Conservation (phyloP, 1,284 basidiomycete species). For the Chalciporus sp. region DNA sequence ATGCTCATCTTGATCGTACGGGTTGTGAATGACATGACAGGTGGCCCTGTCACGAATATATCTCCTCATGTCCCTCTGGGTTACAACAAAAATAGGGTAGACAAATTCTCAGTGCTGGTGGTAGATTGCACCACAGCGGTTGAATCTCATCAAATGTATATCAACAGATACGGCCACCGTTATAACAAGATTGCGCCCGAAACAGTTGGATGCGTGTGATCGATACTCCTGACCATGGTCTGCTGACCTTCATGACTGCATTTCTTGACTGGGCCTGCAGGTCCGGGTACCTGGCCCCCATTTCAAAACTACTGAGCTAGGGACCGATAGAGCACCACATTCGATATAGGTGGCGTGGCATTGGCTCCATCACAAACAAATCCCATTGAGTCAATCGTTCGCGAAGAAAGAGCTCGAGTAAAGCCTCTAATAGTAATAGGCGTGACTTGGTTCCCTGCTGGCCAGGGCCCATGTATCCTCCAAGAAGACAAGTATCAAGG, state of each 20-base stretch:
- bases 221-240: not conserved
- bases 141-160: conserved; percentile 16
- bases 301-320: too few relatives aligned
- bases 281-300: too few relatives aligned
- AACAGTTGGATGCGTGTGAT: conserved; percentile 1
- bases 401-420: too few relatives aligned
- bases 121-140: not conserved
- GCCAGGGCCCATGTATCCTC: too few relatives aligned
- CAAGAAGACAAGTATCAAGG: too few relatives aligned
- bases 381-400: not conserved
- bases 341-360: too few relatives aligned
- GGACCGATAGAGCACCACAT: too few relatives aligned
- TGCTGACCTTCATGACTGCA: too few relatives aligned
- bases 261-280: too few relatives aligned
- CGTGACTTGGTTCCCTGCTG: not conserved
- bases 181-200: conserved; percentile 5
- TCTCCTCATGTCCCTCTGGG: not conserved
- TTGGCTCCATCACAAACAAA: not conserved
- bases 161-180: conserved; percentile 18
- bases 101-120: not conserved
- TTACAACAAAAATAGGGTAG: not conserved
- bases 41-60: not conserved
- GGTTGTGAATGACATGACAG: too few relatives aligned
- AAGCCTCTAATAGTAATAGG: not conserved
- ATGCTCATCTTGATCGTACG: not conserved